Evolutionary conservation across 805 yeast species (phyloP), one percentile per base, ranked within the genome.

Genomic region (Dipodascopsis uninucleata): DNA sequence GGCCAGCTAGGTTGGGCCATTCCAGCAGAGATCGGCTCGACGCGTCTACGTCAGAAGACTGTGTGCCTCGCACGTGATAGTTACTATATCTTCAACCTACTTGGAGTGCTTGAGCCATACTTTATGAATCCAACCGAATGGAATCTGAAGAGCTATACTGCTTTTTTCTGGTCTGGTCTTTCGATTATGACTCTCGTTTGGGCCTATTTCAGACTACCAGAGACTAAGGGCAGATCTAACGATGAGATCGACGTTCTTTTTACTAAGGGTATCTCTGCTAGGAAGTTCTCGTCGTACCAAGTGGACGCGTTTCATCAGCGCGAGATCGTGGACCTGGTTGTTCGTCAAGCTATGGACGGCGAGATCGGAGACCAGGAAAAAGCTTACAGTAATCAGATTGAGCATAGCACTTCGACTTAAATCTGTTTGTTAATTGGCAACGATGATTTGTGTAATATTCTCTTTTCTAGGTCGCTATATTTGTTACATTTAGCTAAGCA

Each of bases 211-310:
- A 71, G 75, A 39, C 64, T 78, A 41, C 85, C 85, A 5, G 85
- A 80, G 60, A 75, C 82, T 22, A 68, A 68, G 53, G 72, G 71
- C 37, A 69, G 80, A 60, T 75, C 83, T 0, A 77, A 68, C 58
- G 81, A 78, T 38, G 84, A 80, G 57, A 63, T 80, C 58, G 84
- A 79, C 61, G 63, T 66, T 42, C 64, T 79, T 63, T 80, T 78
- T 62, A 67, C 53, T 33, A 50, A 56, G 52, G 51, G 56, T 40
- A 55, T 56, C 39, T 49, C 62, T 9, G 60, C 65, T n/a, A 47
- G 64, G 35, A 53, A 62, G 45, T 55, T 60, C 51, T 28, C 43
- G 53, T 2, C 53, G 56, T 25, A 53, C 53, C 34, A 58, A 14
- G 42, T 45, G 14, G 50, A 45, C 16, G 51, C 31, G 21, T 45